Base-by-base conservation (phyloP, 2,329 filamentous ascomycete species). In the Xylaria sp. region DNA sequence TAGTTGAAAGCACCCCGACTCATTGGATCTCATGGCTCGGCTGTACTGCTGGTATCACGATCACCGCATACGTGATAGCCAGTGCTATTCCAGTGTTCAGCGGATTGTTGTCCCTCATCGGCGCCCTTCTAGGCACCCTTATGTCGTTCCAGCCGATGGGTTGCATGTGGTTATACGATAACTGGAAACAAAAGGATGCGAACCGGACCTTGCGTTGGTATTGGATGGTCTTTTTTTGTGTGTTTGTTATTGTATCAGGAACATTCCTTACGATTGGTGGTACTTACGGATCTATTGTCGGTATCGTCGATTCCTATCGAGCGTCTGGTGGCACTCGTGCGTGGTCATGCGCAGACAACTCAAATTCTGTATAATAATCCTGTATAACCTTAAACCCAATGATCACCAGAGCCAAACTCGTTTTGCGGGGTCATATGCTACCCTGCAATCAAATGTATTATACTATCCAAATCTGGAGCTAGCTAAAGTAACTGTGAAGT, bases 291-390 rank as follows among this genome's bases (percentile, higher is more conserved):
- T 82, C 82, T 0, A 73, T 85, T 5, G 74, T 82, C 8, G 76
- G 73, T 3, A 82, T 84, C 40, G 78, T 81, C 5, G 75, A 80
- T 6, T 74, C 75, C 0, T 82, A 84, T 63, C 73, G 75, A n/a
- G 69, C 69, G 4, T 73, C 73, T 3, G 79, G 78, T 1, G 81
- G 80, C 0, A 79, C 81, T 2, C 72, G 74, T 0, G 81, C 81
- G 0, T 84, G 81, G 77, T 81, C 82, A 1, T 84, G 82, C 58
- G 79, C 79, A 0, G 82, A 84, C 59, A 84, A 84, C 75, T 82
- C 82, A 4, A 63, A 63, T 21, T 67, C 65, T 23, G 60, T 63
- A n/a, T n/a, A n/a, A 37, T 98, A 82, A 25, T 16, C 29, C 16
- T 29, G 25, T 32, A 42, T 16, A 16, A 16, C 16, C 5, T 42